Base-by-base conservation (phyloP, 2,329 filamentous ascomycete genomes). In the Parasarocladium wereldwijsianum region DNA sequence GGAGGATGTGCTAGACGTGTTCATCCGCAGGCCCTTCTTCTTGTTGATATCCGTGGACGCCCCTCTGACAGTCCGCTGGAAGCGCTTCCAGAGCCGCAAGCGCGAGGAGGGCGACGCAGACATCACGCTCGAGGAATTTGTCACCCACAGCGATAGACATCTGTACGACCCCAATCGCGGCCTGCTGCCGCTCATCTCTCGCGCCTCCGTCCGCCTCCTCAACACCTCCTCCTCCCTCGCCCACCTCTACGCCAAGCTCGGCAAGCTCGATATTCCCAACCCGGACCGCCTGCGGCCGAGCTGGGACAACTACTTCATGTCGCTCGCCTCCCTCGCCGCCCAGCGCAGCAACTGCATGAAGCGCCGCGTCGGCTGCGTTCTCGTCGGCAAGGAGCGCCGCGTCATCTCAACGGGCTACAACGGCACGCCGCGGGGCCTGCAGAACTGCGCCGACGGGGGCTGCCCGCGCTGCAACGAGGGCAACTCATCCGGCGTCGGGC, bases 261-360 rank as follows among this genome's bases (percentile, higher is more conserved):
- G 69, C 28, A 67, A 71, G 26, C 66, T 94, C 6, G 71, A 93
- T 49, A 69, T 98, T 16, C 66, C 78, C 2, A 76, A 90, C 45
- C 68, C 77, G 19, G 70, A 80, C 42, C 77, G 90, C 2, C 64
- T 98, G 20, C 74, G 90, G 2, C 90, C 90, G 1, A 76, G 72
- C 28, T 98, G 90, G 90, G 90, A 98, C 54, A 76, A 81, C 44
- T 98, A 98, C 59, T 98, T 98, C 50, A 98, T 98, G 90, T 74
- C 82, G 23, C 64, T 98, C n/a, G 86, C 90, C 5, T 84, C 81
- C 19, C 71, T 98, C 27, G 90, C 90, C 6, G 82, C 87, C 1
- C 79, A 84, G 42, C 71, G 90, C 39, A 84, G 77, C 47, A 98
- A 98, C 54, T 98, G 90, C 61, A 98, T 98, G 90, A 94, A 96